Evolutionary conservation across 108 stramenopile species (phyloP).

Genomic region (Seminavis robusta): DNA sequence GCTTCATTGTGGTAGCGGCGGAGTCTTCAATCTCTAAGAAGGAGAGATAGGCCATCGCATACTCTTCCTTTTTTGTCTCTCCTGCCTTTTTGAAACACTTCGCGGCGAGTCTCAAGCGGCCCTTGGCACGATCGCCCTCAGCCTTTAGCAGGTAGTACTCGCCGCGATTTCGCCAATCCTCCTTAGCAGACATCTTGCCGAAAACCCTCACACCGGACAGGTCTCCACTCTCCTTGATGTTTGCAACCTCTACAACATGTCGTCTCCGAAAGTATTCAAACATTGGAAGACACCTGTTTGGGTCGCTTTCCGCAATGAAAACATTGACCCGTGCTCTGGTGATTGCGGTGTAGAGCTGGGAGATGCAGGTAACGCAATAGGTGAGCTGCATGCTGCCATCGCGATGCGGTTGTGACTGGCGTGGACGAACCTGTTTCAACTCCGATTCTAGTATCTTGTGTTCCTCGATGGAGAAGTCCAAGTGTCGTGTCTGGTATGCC

Average conservation of each 20-base stretch:
- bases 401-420: too few species aligned
- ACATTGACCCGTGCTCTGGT: constrained; percentile 36
- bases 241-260: constrained; percentile 23
- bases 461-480: constrained; percentile 17
- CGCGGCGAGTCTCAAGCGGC: constrained; percentile 31
- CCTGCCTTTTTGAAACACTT: constrained; percentile 43
- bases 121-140: constrained; percentile 21
- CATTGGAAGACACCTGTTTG: constrained; percentile 20
- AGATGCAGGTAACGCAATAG: too few species aligned
- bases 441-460: constrained; percentile 40
- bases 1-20: too few species aligned
- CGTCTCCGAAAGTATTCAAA: constrained; percentile 33
- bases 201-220: constrained; percentile 24
- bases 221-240: too few species aligned
- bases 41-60: constrained; percentile 26
- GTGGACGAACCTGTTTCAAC: too few species aligned
- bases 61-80: constrained; percentile 21
- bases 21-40: constrained; percentile 31
- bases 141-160: constrained; percentile 41
- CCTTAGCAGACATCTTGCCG: constrained; percentile 23
- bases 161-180: constrained; percentile 40
- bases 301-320: constrained; percentile 34
- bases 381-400: too few species aligned
- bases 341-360: constrained; percentile 41
- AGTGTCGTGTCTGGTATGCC: constrained; percentile 16